These are phyloP conservation scores for Chaetomium strumarium DNA, from an alignment of 2,329 filamentous ascomycete species.

Conservation along the genomic window DNA sequence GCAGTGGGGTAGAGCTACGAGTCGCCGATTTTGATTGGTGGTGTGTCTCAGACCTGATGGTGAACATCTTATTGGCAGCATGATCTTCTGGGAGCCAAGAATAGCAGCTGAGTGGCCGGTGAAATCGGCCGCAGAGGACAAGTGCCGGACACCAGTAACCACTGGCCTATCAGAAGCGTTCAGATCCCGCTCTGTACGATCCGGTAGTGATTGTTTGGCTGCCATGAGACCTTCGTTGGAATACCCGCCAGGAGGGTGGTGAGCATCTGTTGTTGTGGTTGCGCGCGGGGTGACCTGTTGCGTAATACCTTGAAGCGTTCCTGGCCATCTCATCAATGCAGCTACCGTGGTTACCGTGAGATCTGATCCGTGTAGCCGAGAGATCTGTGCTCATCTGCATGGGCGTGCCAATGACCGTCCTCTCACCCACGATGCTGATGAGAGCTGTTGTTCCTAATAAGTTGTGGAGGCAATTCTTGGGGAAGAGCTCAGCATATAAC, in stretches of 20 bases:
- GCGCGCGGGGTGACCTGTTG: neutral
- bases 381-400: neutral
- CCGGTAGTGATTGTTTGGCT: neutral
- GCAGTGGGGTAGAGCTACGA: too few species aligned
- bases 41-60: slow-evolving; percentile 5
- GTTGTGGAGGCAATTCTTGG: too few species aligned
- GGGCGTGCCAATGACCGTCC: neutral
- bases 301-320: neutral
- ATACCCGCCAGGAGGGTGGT: slow-evolving; percentile 10
- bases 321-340: neutral
- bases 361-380: slow-evolving; percentile 6
- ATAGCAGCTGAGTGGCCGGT: slow-evolving; percentile 12
- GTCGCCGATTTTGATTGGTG: slow-evolving; percentile 21
- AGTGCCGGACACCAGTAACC: neutral
- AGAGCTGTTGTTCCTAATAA: neutral
- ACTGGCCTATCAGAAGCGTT: slow-evolving; percentile 7
- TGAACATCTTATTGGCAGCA: neutral
- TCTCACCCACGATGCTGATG: neutral
- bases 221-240: neutral
- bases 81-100: neutral
- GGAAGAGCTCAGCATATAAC: too few species aligned
- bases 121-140: slow-evolving; percentile 7
- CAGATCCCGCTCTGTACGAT: slow-evolving; percentile 15
- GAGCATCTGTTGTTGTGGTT: neutral
- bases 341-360: neutral